Evolutionary conservation across 306 rosid genomes (phyloP), one percentile per base, ranked within the genome.

Genomic region (Casuarina equisetifolia): DNA sequence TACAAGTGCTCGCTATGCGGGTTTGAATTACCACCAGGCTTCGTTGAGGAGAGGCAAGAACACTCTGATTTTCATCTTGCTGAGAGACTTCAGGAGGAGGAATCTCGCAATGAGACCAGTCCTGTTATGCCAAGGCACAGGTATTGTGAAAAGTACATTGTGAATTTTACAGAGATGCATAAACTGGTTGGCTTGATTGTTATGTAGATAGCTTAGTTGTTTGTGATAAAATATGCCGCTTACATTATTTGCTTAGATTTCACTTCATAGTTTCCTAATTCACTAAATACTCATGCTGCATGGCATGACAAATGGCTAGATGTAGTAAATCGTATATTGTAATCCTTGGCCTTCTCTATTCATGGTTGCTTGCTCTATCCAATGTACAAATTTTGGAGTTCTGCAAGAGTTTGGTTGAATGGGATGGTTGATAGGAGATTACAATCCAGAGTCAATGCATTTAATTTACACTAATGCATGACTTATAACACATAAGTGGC

Each of bases 21-120:
- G 67, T 64, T 75, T 79, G 98, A 95, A 85, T 78, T 95, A 79
- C 98, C 51, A 0, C 88, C 83, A 51, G 85, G 86, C 86, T 92
- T 91, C 78, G 85, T 83, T 45, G 89, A 83, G 78, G 98, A 95
- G 86, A 87, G 98, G 67, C 90, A 83, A 85, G 97, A 95, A 82
- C 98, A 95, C 80, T 74, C 82, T 52, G 98, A 95, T 85, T 95
- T 95, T 79, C 98, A 95, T 84, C 87, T 92, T 62, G 98, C 98
- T 5, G 88, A 92, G 83, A 90, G 86, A 87, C 93, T 95, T 85
- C 98, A 95, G 83, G 81, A 78, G 25, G 96, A 89, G 73, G 98
- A 92, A 82, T 90, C 97, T 64, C 78, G 86, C 73, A 72, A 55
- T 72, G 82, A 44, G 72, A 85, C 72, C 16, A 70, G 80, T 78